Conservation (phyloP, 1,284 basidiomycete species). For the Fistulinella cinereoalba region DNA sequence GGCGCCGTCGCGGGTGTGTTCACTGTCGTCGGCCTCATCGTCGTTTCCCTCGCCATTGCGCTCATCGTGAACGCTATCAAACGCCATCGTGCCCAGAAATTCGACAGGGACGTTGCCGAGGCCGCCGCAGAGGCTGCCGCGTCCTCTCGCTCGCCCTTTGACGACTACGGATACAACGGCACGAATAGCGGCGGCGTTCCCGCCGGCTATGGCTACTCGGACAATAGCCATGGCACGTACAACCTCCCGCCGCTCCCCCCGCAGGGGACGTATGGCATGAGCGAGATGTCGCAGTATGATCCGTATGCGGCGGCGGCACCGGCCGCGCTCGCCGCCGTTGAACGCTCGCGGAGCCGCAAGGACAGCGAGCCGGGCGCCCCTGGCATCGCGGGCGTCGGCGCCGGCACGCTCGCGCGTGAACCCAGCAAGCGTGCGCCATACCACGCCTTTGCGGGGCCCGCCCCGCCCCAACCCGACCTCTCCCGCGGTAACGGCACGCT, state of each 20-base stretch:
- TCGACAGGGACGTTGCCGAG: conserved; percentile 67
- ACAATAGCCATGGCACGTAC: conserved; percentile 61
- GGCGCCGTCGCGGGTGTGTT: conserved; percentile 70
- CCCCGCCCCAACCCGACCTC: conserved; percentile 14
- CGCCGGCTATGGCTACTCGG: conserved; percentile 47
- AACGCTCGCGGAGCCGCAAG: conserved; percentile 30
- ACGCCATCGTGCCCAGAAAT: conserved; percentile 57
- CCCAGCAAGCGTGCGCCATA: conserved; percentile 42
- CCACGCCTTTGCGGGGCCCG: conserved; percentile 45
- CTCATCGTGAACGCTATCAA: conserved; percentile 54
- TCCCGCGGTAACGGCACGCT: conserved; percentile 8
- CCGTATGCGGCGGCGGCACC: conserved; percentile 41
- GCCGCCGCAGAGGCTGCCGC: conserved; percentile 56
- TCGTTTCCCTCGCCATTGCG: conserved; percentile 48
- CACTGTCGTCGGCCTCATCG: conserved; percentile 62
- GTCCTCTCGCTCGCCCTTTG: conserved; percentile 49
- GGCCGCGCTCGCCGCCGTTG: conserved; percentile 35
- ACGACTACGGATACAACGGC: conserved; percentile 32
- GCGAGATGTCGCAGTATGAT: conserved; percentile 45
- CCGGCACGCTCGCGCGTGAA: conserved; percentile 39
- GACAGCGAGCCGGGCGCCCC: conserved; percentile 34
- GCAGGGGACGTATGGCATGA: conserved; percentile 49
- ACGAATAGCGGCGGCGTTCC: conserved; percentile 12
- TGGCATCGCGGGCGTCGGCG: conserved; percentile 39
- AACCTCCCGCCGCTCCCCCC: conserved; percentile 46